A percentile compares a stretch with the other conserved stretches of the same genome.
Conservation (phyloP, 2,329 filamentous ascomycete genomes). For the Dothiorella sarmentorum region DNA sequence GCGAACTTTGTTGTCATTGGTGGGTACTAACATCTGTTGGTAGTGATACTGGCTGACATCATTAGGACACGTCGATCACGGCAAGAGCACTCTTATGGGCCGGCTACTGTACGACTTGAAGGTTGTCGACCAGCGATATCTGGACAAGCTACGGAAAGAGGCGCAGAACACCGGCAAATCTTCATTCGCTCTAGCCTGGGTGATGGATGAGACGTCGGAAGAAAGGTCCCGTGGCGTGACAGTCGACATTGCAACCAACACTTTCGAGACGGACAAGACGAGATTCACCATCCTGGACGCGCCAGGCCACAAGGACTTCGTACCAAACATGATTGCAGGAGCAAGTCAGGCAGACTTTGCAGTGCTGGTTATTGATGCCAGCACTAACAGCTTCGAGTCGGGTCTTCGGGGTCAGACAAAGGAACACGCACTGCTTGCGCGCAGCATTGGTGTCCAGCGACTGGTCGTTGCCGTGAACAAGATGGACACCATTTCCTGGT, state of each 20-base stretch:
- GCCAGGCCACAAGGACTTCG: constrained; percentile 91
- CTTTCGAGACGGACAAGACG: constrained; percentile 85
- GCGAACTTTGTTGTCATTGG: constrained; percentile 92
- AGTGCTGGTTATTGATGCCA: constrained; percentile 88
- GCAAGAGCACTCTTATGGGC: constrained; percentile 97
- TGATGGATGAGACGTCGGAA: constrained; percentile 87
- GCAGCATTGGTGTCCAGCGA: constrained; percentile 85
- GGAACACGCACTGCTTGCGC: constrained; percentile 84
- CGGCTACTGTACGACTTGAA: constrained; percentile 85
- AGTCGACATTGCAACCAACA: constrained; percentile 92
- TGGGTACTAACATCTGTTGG: constrained; percentile 37
- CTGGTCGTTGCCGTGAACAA: constrained; percentile 94
- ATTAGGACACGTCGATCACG: constrained; percentile 89
- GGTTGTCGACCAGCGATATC: constrained; percentile 79
- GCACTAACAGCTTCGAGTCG: constrained; percentile 87
- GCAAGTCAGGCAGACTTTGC: constrained; percentile 95
- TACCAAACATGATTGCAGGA: constrained; percentile 98
- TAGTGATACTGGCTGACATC: background rate
- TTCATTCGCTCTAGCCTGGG: constrained; percentile 95
- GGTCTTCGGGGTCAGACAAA: constrained; percentile 90
- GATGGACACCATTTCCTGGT: constrained; percentile 84
- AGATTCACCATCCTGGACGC: constrained; percentile 93
- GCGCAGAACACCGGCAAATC: constrained; percentile 89
- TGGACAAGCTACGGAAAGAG: constrained; percentile 84
- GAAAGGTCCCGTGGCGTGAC: constrained; percentile 89